Evolutionary conservation across 352 stramenopile species (phyloP).

Genomic region (Globisporangium megalacanthum): DNA sequence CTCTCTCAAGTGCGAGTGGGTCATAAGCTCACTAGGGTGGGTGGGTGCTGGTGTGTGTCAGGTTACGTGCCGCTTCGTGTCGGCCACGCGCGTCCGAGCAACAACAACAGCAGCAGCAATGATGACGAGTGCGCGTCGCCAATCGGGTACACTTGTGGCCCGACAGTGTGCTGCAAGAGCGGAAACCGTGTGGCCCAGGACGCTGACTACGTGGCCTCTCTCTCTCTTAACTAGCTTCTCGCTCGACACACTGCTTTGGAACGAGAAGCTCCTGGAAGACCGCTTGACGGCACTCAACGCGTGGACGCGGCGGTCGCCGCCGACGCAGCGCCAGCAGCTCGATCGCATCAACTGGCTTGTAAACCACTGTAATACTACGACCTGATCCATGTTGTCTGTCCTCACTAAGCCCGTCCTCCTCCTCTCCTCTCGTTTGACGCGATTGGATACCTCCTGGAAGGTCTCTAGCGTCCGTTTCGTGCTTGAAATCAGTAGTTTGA

Average conservation of each 20-base stretch:
- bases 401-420: background rate
- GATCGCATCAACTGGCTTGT: slow-evolving; percentile 66
- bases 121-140: slow-evolving; percentile 19
- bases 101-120: slow-evolving; percentile 9
- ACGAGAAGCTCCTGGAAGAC: slow-evolving; percentile 55
- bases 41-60: slow-evolving; percentile 13
- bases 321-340: slow-evolving; percentile 54
- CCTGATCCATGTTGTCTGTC: background rate
- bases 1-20: background rate
- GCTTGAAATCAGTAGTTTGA: background rate
- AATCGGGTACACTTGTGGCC: slow-evolving; percentile 20
- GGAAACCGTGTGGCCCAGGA: too few relatives aligned
- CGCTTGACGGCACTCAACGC: slow-evolving; percentile 56
- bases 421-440: background rate
- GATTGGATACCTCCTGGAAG: background rate
- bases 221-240: slow-evolving; percentile 37
- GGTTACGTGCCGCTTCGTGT: slow-evolving; percentile 56
- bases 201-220: background rate
- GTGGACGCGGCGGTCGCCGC: slow-evolving; percentile 49
- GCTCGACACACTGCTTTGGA: slow-evolving; percentile 66
- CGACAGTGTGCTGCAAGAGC: too few relatives aligned
- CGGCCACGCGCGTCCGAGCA: slow-evolving; percentile 24
- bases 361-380: slow-evolving; percentile 38
- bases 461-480: background rate
- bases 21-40: too few relatives aligned